Base-by-base conservation (phyloP, 2,329 filamentous ascomycete species). In the Alternaria gansuensis region DNA sequence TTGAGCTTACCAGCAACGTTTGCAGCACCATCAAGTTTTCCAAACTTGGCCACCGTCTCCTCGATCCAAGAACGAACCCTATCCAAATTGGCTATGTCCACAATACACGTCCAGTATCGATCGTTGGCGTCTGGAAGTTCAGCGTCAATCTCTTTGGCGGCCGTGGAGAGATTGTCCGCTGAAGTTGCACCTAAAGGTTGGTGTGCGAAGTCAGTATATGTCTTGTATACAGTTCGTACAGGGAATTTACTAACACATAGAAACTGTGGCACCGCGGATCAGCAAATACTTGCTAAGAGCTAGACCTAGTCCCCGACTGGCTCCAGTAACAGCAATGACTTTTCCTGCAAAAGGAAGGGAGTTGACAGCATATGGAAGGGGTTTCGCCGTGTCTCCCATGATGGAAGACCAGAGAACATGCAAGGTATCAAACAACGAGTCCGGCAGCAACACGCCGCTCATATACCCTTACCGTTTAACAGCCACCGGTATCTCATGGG, bases 1-100 rank as follows among this genome's bases (percentile, higher is more conserved):
- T 14, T n/a, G 10, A 41, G n/a, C 53, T 55, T 29, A 55, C 80
- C 80, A 6, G 79, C 79, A 43, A 78, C 63, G 65, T 81, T 81
- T 21, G 75, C 79, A 2, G 78, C 78, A 11, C 79, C 78, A 45
- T 77, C 70, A 0, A 81, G 62, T 23, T 65, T 68, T 7, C 77
- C 79, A 41, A 77, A 78, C 17, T 68, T 63, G 6, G 65, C 51
- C 3, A 79, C 65, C 1, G 75, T 77, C 7, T 63, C 54, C 31
- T 74, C 67, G 5, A 86, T 71, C 21, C 75, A 78, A 0, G 66
- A 43, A 14, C 28, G 44, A 28, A 55, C 53, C 24, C 41, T 48
- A 11, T 45, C 26, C 8, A 54, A 5, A 11, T 54, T 46, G 51
- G 41, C 31, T 24, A 54, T 54, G 10, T 54, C 51, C 17, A 46